A percentile compares a stretch with the other conserved stretches of the same genome.
These are phyloP conservation scores for Elaeis oleifera DNA, from an alignment of 202 grass and related monocot genomes.

Conservation along the genomic window DNA sequence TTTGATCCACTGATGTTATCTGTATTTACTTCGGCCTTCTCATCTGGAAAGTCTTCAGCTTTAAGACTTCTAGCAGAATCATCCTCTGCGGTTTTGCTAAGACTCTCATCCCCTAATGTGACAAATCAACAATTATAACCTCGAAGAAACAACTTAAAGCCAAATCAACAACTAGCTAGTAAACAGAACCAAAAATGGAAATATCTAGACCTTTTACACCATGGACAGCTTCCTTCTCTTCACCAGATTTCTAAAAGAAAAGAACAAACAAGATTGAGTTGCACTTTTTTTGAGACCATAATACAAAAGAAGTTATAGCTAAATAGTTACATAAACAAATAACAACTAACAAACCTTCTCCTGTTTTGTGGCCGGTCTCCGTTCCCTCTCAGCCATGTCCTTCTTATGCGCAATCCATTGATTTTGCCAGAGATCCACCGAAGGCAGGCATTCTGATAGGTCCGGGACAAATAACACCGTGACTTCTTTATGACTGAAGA, in stretches of 20 bases:
- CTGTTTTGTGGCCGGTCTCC: constrained; percentile 33
- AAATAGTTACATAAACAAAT: constrained; percentile 12
- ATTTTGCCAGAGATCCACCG: constrained; percentile 60
- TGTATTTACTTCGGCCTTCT: constrained; percentile 26
- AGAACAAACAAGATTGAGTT: neutral
- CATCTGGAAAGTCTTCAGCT: constrained; percentile 22
- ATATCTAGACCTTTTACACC: constrained; percentile 26
- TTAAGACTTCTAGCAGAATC: constrained; percentile 24
- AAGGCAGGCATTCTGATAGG: constrained; percentile 71
- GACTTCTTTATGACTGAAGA: constrained; percentile 79
- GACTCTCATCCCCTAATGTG: constrained; percentile 37
- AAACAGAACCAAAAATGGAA: constrained; percentile 11
- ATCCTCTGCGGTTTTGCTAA: constrained; percentile 25
- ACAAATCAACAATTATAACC: constrained; percentile 14
- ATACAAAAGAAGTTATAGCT: constrained; percentile 13
- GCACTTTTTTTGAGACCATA: neutral
- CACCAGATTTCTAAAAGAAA: constrained; percentile 41
- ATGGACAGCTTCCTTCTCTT: constrained; percentile 41
- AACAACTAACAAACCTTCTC: constrained; percentile 59
- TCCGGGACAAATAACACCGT: constrained; percentile 84
- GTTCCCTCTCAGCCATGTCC: constrained; percentile 53
- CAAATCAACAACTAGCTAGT: neutral
- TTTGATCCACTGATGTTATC: constrained; percentile 18
- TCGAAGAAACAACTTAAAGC: neutral
- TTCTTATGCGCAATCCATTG: constrained; percentile 73